Base-by-base conservation (phyloP, 2,329 filamentous ascomycete genomes). In the Herpotrichia juniperi region DNA sequence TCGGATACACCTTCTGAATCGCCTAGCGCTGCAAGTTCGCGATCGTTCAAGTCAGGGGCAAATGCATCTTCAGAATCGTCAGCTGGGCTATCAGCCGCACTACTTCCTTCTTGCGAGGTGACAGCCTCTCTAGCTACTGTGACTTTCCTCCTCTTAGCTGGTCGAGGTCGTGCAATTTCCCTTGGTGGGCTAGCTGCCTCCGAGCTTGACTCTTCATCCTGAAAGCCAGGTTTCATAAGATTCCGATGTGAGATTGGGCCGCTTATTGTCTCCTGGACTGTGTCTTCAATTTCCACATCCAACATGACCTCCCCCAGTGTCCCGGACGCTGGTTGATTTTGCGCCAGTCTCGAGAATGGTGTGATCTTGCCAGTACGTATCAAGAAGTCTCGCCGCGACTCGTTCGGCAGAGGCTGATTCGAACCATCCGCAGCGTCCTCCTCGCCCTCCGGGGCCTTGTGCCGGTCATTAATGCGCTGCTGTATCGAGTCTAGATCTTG, bases 291-390 rank as follows among this genome's bases (percentile, higher is more conserved):
- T 67, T 96, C 92, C 0, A 90, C 91, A 68, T 96, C 90, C 12
- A 93, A 78, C 52, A 96, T 83, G 2, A 87, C 88, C 65, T 93
- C 87, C 10, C 89, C 88, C 14, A 96, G 78, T 53, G 87, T 87
- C 1, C 88, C 88, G 39, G 87, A 81, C 2, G 86, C 80, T 2
- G 83, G 85, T 24, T 84, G 79, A 1, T 86, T 77, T n/a, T 84
- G 81, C 12, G 84, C 86, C 62, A 96, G 83, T 57, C 88, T 90
- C 7, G 92, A 90, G 67, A 99, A 99, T 0, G 94, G 94, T 0
- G 94, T 99, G 61, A 99, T 97, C 76, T 97, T 97, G 55, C 94
- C 94, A 0, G 93, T 99, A 24, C 94, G 87, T 43, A 99, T 94
- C 42, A 99, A 83, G 69, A 90, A 99, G 42, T 96, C 93, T 45